phyloP scores from a whole-genome alignment of 2,329 filamentous ascomycete genomes.

The Sporothrix pallida region DNA sequence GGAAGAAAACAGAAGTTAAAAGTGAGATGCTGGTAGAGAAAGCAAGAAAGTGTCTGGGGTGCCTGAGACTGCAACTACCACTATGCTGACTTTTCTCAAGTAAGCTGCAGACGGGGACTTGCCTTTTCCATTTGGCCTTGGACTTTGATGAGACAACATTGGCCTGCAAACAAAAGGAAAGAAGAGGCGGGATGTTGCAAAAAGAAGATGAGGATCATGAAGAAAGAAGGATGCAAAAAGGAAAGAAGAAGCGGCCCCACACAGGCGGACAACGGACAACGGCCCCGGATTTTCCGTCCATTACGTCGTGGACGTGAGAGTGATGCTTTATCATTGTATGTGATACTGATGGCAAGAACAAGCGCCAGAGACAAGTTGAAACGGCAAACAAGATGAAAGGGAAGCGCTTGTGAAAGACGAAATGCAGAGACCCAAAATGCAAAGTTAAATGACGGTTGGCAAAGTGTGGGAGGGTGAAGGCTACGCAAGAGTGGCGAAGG shows the following conservation, averaged over 20 bases:
- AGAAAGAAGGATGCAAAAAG: not conserved
- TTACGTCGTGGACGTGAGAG: not conserved
- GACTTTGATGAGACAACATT: no score
- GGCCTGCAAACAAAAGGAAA: not conserved
- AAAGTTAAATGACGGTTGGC: not conserved
- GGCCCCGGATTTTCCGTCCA: not conserved
- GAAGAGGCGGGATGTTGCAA: not conserved
- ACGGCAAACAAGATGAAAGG: constrained; percentile 23
- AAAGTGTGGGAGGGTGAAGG: constrained; percentile 12
- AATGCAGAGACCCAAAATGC: not conserved
- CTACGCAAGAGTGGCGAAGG: constrained; percentile 17
- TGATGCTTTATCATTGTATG: not conserved
- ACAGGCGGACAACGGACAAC: not conserved
- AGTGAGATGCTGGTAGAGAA: not conserved
- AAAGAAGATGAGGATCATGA: not conserved
- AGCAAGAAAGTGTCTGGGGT: not conserved
- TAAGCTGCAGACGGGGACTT: not conserved
- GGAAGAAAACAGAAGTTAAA: not conserved
- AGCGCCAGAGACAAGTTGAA: constrained; percentile 6
- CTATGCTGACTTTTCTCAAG: not conserved
- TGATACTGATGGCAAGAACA: not conserved
- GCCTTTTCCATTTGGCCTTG: no score
- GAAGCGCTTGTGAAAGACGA: not conserved
- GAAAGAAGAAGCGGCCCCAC: constrained; percentile 1
- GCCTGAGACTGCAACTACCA: not conserved